Evolutionary conservation across 2,329 filamentous ascomycete genomes (phyloP).

Genomic region (Eutypella sp.): DNA sequence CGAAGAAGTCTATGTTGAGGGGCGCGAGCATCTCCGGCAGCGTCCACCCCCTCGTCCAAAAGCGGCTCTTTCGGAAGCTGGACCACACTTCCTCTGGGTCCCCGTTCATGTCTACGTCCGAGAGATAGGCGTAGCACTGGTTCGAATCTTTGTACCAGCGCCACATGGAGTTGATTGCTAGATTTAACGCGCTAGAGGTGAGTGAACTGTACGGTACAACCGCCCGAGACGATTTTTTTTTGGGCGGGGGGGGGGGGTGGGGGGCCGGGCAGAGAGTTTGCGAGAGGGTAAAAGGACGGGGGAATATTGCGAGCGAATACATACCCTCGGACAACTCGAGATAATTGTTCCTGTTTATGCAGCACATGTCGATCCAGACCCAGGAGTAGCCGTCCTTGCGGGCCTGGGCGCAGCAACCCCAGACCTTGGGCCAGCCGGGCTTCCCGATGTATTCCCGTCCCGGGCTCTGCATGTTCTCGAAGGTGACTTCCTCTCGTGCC

Average conservation of each 20-base stretch:
- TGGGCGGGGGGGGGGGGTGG: no score
- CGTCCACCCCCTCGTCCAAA: background rate
- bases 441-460: background rate
- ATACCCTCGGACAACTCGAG: background rate
- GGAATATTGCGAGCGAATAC: background rate
- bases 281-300: background rate
- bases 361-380: background rate
- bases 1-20: background rate
- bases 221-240: no score
- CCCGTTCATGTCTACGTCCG: background rate
- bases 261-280: no score
- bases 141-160: background rate
- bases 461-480: background rate
- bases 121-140: background rate
- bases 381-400: background rate
- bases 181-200: background rate
- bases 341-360: background rate
- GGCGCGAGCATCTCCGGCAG: background rate
- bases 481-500: background rate
- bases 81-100: background rate
- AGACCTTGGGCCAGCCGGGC: background rate
- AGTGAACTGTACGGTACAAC: no score
- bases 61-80: background rate
- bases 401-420: background rate
- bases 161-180: background rate